phyloP scores from a whole-genome alignment of 331 rosid species.

The Saraca asoca region DNA sequence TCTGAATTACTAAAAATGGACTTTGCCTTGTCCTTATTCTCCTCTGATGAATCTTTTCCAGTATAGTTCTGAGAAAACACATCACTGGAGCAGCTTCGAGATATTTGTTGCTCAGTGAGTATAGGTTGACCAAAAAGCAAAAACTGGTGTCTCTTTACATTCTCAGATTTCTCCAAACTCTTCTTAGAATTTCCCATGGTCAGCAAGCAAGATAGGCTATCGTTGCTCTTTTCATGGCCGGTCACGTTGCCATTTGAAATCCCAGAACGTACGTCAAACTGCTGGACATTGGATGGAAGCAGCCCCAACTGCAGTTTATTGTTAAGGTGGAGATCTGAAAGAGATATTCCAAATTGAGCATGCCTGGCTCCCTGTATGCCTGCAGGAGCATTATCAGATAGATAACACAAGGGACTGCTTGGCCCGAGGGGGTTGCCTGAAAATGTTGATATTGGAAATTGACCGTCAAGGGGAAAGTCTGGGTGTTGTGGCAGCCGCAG shows the following conservation, averaged over 20 bases:
- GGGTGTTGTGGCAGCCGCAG: slow-evolving; percentile 67
- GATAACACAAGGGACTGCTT: slow-evolving; percentile 81
- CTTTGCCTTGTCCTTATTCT: slow-evolving; percentile 44
- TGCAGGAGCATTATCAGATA: slow-evolving; percentile 84
- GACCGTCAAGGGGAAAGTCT: slow-evolving; percentile 64
- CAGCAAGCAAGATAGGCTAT: slow-evolving; percentile 64
- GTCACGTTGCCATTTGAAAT: slow-evolving; percentile 47
- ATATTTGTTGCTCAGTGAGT: slow-evolving; percentile 87
- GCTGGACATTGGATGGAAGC: slow-evolving; percentile 55
- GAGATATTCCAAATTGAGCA: slow-evolving; percentile 89
- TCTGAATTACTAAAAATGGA: slow-evolving; percentile 48
- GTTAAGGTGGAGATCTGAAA: slow-evolving; percentile 76
- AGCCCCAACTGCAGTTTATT: slow-evolving; percentile 72
- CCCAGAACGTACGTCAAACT: slow-evolving; percentile 46
- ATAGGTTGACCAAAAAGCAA: slow-evolving; percentile 94
- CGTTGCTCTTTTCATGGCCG: slow-evolving; percentile 49
- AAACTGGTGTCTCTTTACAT: slow-evolving; percentile 72
- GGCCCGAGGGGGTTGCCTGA: slow-evolving; percentile 82
- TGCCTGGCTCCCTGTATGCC: slow-evolving; percentile 99
- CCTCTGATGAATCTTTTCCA: slow-evolving; percentile 36
- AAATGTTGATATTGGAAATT: slow-evolving; percentile 60
- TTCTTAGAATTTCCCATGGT: slow-evolving; percentile 66
- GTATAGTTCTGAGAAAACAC: slow-evolving; percentile 41
- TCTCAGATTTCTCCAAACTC: slow-evolving; percentile 66
- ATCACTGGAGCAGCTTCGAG: slow-evolving; percentile 50